phyloP scores from a whole-genome alignment of 495 filamentous ascomycete genomes.

The Thermothielavioides terrestris region DNA sequence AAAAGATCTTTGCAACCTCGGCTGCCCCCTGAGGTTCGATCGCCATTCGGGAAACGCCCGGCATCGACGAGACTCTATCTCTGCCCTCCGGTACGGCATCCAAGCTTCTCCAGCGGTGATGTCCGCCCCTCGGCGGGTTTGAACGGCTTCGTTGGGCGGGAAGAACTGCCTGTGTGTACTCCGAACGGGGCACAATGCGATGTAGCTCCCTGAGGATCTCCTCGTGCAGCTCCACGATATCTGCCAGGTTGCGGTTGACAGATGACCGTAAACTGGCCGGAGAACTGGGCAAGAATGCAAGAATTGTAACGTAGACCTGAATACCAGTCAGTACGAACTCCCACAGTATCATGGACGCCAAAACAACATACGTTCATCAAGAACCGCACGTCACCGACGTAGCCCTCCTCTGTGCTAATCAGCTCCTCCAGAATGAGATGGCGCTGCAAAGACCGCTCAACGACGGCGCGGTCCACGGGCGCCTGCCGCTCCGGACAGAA shows the following conservation, averaged over 20 bases:
- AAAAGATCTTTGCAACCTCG: constrained; percentile 70
- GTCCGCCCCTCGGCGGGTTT: constrained; percentile 23
- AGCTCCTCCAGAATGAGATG: constrained; percentile 76
- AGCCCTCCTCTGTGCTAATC: constrained; percentile 76
- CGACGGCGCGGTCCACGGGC: constrained; percentile 60
- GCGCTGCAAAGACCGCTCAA: constrained; percentile 61
- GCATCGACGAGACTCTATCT: constrained; percentile 34
- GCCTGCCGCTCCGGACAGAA: constrained; percentile 42
- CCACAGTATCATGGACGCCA: background rate
- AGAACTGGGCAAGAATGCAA: constrained; percentile 51
- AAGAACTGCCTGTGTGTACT: constrained; percentile 44
- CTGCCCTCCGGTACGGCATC: constrained; percentile 49
- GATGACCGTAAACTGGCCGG: constrained; percentile 47
- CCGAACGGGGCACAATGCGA: constrained; percentile 51
- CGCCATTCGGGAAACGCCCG: constrained; percentile 43
- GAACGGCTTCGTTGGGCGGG: constrained; percentile 8
- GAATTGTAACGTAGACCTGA: constrained; percentile 61
- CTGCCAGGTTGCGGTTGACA: constrained; percentile 57
- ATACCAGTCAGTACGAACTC: too few species aligned
- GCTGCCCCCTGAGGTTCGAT: constrained; percentile 64
- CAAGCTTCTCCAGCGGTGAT: constrained; percentile 51
- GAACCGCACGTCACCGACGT: constrained; percentile 77
- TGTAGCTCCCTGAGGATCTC: constrained; percentile 60
- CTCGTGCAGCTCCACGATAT: constrained; percentile 64
- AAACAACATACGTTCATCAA: constrained; percentile 68